Percentiles rank a stretch among this genome's conserved stretches.
These are phyloP conservation scores for Candida insectorum DNA, from an alignment of 805 yeast genomes.

Conservation along the genomic window DNA sequence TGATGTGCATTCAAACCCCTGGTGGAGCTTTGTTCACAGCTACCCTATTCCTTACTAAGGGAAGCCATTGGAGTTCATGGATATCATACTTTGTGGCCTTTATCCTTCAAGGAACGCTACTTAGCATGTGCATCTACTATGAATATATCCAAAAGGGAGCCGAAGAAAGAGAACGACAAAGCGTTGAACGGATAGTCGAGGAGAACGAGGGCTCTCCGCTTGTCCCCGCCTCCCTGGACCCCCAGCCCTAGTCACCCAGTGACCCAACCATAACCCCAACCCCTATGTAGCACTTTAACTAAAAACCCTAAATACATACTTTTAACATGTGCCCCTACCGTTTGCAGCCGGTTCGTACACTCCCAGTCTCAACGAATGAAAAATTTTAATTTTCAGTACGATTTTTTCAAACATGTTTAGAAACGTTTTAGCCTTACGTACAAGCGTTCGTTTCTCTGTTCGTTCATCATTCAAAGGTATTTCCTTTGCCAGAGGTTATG, in stretches of 20 bases:
- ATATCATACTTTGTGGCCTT: constrained; percentile 76
- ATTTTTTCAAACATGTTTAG: constrained; percentile 9
- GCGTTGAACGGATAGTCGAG: constrained; percentile 27
- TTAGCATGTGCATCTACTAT: constrained; percentile 59
- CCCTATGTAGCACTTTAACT: too few species aligned
- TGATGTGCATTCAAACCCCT: constrained; percentile 87
- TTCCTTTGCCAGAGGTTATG: constrained; percentile 36
- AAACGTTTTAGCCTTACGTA: constrained; percentile 3
- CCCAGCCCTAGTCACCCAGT: too few species aligned
- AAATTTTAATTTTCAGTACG: too few species aligned
- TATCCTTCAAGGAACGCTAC: constrained; percentile 55
- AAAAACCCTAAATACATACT: too few species aligned
- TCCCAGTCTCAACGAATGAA: too few species aligned
- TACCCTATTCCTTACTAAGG: constrained; percentile 67
- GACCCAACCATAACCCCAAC: too few species aligned
- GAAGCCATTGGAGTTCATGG: constrained; percentile 86
- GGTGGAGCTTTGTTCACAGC: constrained; percentile 82
- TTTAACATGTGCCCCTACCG: too few species aligned
- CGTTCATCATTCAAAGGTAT: background rate
- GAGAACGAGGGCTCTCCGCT: too few species aligned
- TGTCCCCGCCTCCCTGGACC: too few species aligned
- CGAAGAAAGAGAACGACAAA: constrained; percentile 23
- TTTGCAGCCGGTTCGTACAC: too few species aligned
- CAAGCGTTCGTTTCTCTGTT: constrained; percentile 3
- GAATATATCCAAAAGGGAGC: constrained; percentile 24